Conservation (phyloP, 139 green algal species). For the Mychonastes homosphaera region DNA sequence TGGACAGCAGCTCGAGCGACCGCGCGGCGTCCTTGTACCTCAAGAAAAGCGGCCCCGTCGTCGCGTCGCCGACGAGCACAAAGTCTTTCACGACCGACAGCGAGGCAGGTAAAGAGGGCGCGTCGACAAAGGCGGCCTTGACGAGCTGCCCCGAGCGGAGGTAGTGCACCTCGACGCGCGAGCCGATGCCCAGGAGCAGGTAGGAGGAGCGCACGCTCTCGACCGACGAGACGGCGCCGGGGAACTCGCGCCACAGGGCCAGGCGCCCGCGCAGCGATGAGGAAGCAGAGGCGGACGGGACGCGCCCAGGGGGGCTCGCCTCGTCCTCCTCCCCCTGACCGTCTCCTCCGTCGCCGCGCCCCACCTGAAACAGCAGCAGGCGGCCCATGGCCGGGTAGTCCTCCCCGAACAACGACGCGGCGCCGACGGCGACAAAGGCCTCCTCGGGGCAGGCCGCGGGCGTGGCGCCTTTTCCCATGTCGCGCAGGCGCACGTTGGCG, state of each 20-base stretch:
- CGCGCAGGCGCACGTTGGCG: slow-evolving; percentile 33
- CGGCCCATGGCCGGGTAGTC: slow-evolving; percentile 72
- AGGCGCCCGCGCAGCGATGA: too few relatives aligned
- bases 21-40: slow-evolving; percentile 44
- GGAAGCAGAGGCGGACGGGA: too few relatives aligned
- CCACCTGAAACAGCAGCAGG: slow-evolving; percentile 62
- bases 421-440: slow-evolving; percentile 32
- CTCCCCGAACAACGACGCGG: slow-evolving; percentile 43
- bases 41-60: slow-evolving; percentile 64
- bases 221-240: slow-evolving; percentile 33
- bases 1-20: slow-evolving; percentile 40
- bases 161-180: slow-evolving; percentile 46
- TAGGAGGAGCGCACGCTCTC: slow-evolving; percentile 23
- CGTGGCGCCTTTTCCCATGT: slow-evolving; percentile 14
- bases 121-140: slow-evolving; percentile 64
- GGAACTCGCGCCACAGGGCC: slow-evolving; percentile 34
- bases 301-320: too few relatives aligned
- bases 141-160: slow-evolving; percentile 23
- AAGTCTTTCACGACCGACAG: slow-evolving; percentile 71
- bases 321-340: neutral
- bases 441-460: neutral
- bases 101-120: slow-evolving; percentile 21
- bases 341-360: neutral
- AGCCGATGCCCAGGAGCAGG: slow-evolving; percentile 52
- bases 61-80: slow-evolving; percentile 61